These are phyloP conservation scores for Ophiostoma australiae DNA, from an alignment of 2,329 filamentous ascomycete genomes.

Conservation along the genomic window DNA sequence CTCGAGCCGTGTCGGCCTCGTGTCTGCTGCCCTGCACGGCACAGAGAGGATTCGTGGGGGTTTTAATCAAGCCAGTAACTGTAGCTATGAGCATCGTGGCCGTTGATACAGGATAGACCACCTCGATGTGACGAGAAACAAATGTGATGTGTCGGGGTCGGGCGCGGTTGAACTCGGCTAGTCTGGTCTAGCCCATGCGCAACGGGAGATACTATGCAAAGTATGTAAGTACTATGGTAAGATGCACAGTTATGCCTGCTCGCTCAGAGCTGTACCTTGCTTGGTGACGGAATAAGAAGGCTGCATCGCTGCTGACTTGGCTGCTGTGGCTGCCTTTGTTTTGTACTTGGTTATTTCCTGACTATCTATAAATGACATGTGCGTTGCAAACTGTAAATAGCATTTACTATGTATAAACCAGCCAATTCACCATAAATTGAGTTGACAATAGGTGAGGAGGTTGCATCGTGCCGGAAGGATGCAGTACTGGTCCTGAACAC, in stretches of 20 bases:
- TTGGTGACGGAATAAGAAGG: not conserved
- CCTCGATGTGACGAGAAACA: not conserved
- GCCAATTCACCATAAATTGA: too few relatives aligned
- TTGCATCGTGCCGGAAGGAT: conserved; percentile 13
- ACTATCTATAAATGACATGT: not conserved
- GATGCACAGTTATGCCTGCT: not conserved
- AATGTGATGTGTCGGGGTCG: not conserved
- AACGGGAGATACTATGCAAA: not conserved
- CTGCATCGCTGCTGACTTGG: not conserved
- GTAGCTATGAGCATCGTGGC: not conserved
- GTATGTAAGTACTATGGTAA: not conserved
- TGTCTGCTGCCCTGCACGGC: not conserved
- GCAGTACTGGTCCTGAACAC: not conserved
- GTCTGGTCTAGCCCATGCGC: not conserved
- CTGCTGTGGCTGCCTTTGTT: not conserved
- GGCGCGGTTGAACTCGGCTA: not conserved
- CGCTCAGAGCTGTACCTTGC: not conserved
- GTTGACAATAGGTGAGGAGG: not conserved
- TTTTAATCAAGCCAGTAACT: not conserved
- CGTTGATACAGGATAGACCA: not conserved
- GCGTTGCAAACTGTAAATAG: not conserved
- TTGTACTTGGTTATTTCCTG: not conserved
- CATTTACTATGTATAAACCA: too few relatives aligned
- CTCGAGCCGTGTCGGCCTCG: not conserved
- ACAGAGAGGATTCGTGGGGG: not conserved